phyloP scores from a whole-genome alignment of 208 protist species.

The Leishmania tropica region DNA sequence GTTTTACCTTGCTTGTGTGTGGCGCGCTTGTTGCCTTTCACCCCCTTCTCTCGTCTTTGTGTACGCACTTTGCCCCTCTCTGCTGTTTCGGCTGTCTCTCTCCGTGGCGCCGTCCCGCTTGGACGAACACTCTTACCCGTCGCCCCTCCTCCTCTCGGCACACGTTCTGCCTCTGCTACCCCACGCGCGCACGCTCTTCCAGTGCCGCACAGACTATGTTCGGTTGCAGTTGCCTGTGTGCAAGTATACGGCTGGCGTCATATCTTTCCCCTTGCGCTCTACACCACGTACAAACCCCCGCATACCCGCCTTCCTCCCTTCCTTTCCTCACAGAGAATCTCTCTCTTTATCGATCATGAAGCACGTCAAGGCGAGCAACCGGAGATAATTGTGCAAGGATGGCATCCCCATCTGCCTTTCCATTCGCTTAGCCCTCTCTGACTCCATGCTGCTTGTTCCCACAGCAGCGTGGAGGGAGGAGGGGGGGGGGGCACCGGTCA shows the following conservation, averaged over 20 bases:
- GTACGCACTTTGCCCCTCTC: neutral
- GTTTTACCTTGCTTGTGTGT: too few relatives aligned
- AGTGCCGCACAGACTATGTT: neutral
- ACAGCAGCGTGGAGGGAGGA: neutral
- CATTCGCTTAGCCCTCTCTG: neutral
- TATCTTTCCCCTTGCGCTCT: neutral
- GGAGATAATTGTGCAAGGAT: neutral
- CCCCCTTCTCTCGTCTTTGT: too few relatives aligned
- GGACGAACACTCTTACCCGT: neutral
- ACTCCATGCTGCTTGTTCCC: neutral
- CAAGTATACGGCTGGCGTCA: neutral
- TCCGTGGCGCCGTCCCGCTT: neutral
- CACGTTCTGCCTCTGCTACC: neutral
- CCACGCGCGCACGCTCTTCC: neutral
- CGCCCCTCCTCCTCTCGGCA: neutral
- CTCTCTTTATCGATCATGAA: neutral
- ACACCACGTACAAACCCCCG: neutral
- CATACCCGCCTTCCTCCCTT: neutral
- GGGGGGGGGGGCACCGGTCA: neutral
- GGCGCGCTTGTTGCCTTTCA: too few relatives aligned
- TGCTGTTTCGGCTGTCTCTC: neutral
- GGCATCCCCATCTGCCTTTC: neutral
- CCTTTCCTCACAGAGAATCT: neutral
- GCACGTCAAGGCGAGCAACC: neutral
- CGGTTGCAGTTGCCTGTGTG: neutral